phyloP scores from a whole-genome alignment of 139 green algal genomes.

The Picochlorum sp. region DNA sequence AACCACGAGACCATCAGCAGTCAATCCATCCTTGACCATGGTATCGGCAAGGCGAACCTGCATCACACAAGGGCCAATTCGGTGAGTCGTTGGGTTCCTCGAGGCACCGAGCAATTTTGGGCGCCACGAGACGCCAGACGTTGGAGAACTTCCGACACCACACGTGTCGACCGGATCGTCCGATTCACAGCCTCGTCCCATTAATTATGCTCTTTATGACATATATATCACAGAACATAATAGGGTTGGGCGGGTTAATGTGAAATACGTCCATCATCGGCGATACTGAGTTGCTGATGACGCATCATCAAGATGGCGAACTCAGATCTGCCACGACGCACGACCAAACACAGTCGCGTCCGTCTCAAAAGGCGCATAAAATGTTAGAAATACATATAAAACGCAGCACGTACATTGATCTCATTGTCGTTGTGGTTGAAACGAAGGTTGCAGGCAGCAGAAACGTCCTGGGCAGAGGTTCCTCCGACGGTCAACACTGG shows the following conservation, averaged over 20 bases:
- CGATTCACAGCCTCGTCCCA: too few species aligned
- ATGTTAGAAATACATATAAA: too few species aligned
- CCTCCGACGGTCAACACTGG: slow-evolving; percentile 6
- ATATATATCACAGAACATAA: too few species aligned
- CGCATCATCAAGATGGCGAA: too few species aligned
- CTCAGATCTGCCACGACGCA: too few species aligned
- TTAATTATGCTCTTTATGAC: too few species aligned
- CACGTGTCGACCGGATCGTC: not conserved
- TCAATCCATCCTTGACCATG: slow-evolving; percentile 11
- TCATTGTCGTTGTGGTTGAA: slow-evolving; percentile 19
- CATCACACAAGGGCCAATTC: not conserved
- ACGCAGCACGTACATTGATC: slow-evolving; percentile 13
- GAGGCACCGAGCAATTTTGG: not conserved
- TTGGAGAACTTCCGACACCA: not conserved
- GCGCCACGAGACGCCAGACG: not conserved
- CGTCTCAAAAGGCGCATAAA: too few species aligned
- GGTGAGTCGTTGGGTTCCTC: not conserved
- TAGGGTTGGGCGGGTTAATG: too few species aligned
- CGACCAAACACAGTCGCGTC: too few species aligned
- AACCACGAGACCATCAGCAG: slow-evolving; percentile 1
- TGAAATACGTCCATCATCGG: too few species aligned
- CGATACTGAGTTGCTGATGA: too few species aligned
- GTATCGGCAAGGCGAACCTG: slow-evolving; percentile 15
- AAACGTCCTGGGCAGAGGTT: not conserved
- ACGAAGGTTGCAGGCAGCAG: not conserved